Evolutionary conservation across 1,284 basidiomycete species (phyloP), one percentile per base, ranked within the genome.

Genomic region (Leccinum fallax): DNA sequence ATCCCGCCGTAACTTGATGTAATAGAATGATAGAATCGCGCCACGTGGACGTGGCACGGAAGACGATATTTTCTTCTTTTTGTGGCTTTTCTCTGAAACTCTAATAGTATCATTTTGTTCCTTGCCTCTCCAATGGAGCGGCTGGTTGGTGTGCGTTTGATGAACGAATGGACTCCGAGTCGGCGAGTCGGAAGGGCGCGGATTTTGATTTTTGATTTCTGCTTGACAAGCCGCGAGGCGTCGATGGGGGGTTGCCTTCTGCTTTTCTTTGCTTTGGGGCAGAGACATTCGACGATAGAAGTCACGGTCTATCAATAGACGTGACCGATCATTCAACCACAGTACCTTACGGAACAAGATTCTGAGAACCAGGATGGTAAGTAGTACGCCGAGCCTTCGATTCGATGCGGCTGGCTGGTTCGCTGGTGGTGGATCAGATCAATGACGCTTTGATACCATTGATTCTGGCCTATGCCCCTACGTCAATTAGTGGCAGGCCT

Each of bases 1-100:
- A 71, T 67, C 63, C 19, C 46, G 19, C 19, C 43, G 40, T 43
- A 13, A 46, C 19, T 46, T 13, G 16, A 46, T 46, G 46, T 48
- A 24, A 49, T 49, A 49, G 48, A 24, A 49, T 21, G 62, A 72
- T 72, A 65, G 65, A 72, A 66, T 57, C 34, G 24, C 16, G 46
- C 57, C 61, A 61, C 54, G 60, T 62, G 71, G 58, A 61, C 56
- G 21, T 58, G 60, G 38, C 57, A 28, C 21, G 58, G 38, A 28
- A 49, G 62, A 53, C 32, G 38, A 36, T 9, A 21, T 30, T 13
- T 19, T 53, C 13, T 51, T 57, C 51, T 63, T 49, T 24, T 49
- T 49, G 4, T 49, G 24, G 48, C 24, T 49, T 48, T 49, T 46
- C 21, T 48, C 46, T 48, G 19, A 48, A 48, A 24, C 48, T 49